phyloP scores from a whole-genome alignment of 192 early-diverging fungal species.

The Backusella westeae region DNA sequence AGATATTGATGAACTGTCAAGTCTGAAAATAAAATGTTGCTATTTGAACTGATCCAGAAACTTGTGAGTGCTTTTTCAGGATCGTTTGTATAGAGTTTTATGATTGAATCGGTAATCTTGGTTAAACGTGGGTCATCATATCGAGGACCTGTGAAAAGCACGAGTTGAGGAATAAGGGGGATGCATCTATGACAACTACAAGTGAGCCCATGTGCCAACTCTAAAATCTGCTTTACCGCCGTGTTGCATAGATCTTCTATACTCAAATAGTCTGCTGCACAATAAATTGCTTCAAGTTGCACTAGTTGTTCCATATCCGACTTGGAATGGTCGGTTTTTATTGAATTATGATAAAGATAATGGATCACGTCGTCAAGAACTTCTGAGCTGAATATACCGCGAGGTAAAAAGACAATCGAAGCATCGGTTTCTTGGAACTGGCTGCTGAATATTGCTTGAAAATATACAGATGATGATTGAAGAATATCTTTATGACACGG shows the following conservation, averaged over 20 bases:
- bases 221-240: conserved; percentile 4
- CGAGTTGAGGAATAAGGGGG: conserved; percentile 9
- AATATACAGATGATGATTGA: conserved; percentile 20
- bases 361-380: conserved; percentile 15
- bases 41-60: conserved; percentile 16
- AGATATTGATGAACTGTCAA: conserved; percentile 12
- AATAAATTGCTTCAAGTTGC: conserved; percentile 12
- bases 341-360: conserved; percentile 18
- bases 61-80: conserved; percentile 28
- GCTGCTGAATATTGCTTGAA: conserved; percentile 27
- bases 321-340: not conserved
- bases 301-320: not conserved
- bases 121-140: not conserved
- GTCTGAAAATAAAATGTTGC: not conserved
- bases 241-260: conserved; percentile 15
- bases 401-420: conserved; percentile 17
- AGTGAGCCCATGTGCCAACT: conserved; percentile 13
- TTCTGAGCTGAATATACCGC: conserved; percentile 17
- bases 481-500: conserved; percentile 16
- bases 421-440: conserved; percentile 24
- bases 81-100: conserved; percentile 24
- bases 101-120: not conserved
- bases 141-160: conserved; percentile 4
- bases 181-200: conserved; percentile 18
- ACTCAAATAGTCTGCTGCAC: conserved; percentile 29